Evolutionary conservation across 1,284 basidiomycete genomes (phyloP), one percentile per base, ranked within the genome.

Genomic region (Naganishia sp.): DNA sequence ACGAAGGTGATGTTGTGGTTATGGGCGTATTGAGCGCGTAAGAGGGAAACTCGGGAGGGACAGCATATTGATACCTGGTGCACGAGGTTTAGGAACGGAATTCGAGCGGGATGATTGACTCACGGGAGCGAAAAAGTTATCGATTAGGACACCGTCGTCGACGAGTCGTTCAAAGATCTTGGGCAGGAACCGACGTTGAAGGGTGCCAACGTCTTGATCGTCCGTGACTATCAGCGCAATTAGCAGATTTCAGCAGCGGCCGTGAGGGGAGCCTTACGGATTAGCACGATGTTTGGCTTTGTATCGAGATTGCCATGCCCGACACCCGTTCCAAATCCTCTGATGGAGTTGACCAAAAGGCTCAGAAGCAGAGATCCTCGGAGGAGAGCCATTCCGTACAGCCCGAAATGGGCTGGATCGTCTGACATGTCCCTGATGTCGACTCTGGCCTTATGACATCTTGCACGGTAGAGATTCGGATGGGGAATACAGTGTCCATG

Each of bases 1-100:
- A 76, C 75, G 28, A 68, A 72, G 1, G 75, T 75, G 50, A 75
- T 69, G 67, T 75, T 76, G 64, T 74, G 74, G 68, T 73, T 74
- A 69, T 76, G 75, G 4, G 75, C 72, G 43, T 72, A 70, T 56
- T 75, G 74, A 2, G 72, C 69, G 9, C 74, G 68, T 2, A 75
- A 67, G 9, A 76, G 70, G 21, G 68, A 70, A 6, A 73, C 71
- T 2, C 74, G 72, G 1, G 72, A 72, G 0, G 75, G 75, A 49
- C 75, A 76, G 65, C 75, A 76, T 9, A 76, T 65, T 0, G 72
- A 71, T 15, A 73, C 49, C 45, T 43, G 36, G 15, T 21, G 39
- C 28, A 23, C 10, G 21, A 33, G 16, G 11, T 1, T 63, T 21
- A 36, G 28, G 3, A 15, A 33, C n/a, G 28, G 28, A 45, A 16